A percentile compares a stretch with the other conserved stretches of the same genome.
phyloP scores from a whole-genome alignment of 2,329 filamentous ascomycete genomes.

The Blastomyces parvus region DNA sequence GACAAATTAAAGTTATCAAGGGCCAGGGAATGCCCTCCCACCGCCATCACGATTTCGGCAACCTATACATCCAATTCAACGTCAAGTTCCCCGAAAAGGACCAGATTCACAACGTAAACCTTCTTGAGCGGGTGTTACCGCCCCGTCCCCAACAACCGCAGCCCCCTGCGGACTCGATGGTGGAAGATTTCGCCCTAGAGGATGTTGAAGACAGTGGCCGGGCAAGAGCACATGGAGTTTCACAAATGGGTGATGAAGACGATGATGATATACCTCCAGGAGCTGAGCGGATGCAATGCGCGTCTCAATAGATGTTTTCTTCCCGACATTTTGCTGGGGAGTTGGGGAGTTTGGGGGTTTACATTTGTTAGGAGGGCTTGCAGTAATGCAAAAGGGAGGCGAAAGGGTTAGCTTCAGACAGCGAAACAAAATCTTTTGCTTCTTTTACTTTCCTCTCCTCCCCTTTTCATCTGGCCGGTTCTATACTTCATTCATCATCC shows the following conservation, averaged over 20 bases:
- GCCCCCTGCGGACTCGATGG: conserved; percentile 78
- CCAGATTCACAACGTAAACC: conserved; percentile 59
- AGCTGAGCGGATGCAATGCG: conserved; percentile 44
- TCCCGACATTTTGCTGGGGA: not conserved
- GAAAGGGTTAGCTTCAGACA: not conserved
- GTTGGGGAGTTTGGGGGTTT: not conserved
- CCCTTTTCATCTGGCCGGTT: no score
- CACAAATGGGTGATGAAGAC: conserved; percentile 64
- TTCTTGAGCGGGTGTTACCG: conserved; percentile 78
- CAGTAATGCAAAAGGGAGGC: not conserved
- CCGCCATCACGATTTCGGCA: conserved; percentile 89
- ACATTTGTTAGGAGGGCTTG: not conserved
- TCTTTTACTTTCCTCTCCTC: not conserved
- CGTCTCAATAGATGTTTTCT: conserved; percentile 37
- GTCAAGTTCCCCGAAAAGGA: conserved; percentile 89
- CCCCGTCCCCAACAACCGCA: conserved; percentile 53
- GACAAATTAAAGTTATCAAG: conserved; percentile 83
- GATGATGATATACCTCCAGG: conserved; percentile 41
- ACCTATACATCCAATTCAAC: conserved; percentile 94
- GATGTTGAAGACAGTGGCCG: conserved; percentile 64
- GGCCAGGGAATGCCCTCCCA: conserved; percentile 96
- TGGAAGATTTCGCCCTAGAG: conserved; percentile 78
- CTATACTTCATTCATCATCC: not conserved
- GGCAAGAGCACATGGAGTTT: conserved; percentile 58
- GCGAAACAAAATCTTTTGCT: not conserved